Conservation (phyloP, 129 eudicot genomes). For the Logfia minima region DNA sequence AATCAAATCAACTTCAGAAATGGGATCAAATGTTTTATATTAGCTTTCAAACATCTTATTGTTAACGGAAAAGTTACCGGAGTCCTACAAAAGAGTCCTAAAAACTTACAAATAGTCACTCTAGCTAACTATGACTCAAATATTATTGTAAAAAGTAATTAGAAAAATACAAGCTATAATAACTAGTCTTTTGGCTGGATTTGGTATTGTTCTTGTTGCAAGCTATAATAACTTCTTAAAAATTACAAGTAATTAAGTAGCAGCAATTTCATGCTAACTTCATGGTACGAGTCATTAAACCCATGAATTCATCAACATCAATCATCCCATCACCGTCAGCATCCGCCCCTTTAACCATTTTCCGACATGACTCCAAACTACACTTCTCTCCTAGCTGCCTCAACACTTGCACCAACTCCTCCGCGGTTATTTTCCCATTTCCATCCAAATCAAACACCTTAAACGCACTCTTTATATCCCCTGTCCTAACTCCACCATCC, state of each 20-base stretch:
- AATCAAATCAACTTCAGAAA: no score
- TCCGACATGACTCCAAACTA: constrained; percentile 52
- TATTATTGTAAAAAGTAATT: no score
- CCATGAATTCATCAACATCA: constrained; percentile 44
- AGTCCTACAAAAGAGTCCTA: no score
- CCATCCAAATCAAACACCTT: constrained; percentile 59
- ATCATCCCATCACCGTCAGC: constrained; percentile 58
- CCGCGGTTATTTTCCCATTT: constrained; percentile 56
- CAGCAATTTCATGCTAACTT: constrained; percentile 22
- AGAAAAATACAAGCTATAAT: no score
- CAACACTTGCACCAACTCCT: constrained; percentile 53
- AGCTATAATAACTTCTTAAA: background rate
- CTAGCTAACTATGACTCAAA: no score
- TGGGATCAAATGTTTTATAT: no score
- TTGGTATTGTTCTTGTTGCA: no score
- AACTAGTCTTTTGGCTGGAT: no score
- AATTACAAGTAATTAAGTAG: background rate
- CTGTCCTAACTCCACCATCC: constrained; percentile 37
- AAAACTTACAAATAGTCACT: no score
- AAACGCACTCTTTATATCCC: constrained; percentile 52
- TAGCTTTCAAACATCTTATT: no score
- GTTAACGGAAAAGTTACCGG: no score
- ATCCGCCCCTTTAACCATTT: constrained; percentile 57
- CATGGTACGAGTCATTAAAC: constrained; percentile 47
- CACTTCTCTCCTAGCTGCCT: constrained; percentile 59